phyloP scores from a whole-genome alignment of 805 yeast genomes.

The Zygosaccharomyces gambellarensis region DNA sequence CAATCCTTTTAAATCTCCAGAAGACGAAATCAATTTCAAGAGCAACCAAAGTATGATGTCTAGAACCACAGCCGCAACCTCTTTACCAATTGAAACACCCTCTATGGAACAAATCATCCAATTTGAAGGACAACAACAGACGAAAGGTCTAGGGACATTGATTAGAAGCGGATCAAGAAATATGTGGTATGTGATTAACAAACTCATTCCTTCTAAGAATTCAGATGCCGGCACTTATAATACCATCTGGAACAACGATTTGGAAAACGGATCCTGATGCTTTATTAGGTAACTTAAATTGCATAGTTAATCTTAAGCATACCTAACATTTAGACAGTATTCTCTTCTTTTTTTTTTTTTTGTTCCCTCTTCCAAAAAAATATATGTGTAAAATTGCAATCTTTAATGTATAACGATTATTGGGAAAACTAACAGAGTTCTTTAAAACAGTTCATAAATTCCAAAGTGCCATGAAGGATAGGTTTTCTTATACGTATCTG shows the following conservation, averaged over 20 bases:
- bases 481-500: slow-evolving; percentile 13
- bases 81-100: slow-evolving; percentile 35
- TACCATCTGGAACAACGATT: slow-evolving; percentile 12
- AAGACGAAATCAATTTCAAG: slow-evolving; percentile 7
- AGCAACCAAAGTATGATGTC: slow-evolving; percentile 18
- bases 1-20: background rate
- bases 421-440: background rate
- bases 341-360: background rate
- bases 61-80: slow-evolving; percentile 10
- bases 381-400: background rate
- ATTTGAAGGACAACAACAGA: slow-evolving; percentile 33
- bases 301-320: background rate
- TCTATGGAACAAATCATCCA: slow-evolving; percentile 36
- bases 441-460: background rate
- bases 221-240: slow-evolving; percentile 15
- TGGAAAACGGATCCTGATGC: slow-evolving; percentile 4
- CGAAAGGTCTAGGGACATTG: slow-evolving; percentile 24
- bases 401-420: background rate
- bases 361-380: too few species aligned
- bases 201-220: slow-evolving; percentile 14
- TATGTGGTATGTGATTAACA: slow-evolving; percentile 33
- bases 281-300: background rate
- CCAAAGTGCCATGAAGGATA: slow-evolving; percentile 1
- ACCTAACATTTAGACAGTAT: background rate
- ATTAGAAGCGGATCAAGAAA: slow-evolving; percentile 40